Conservation (phyloP, 768 basidiomycete species). For the Cystofilobasidium macerans region DNA sequence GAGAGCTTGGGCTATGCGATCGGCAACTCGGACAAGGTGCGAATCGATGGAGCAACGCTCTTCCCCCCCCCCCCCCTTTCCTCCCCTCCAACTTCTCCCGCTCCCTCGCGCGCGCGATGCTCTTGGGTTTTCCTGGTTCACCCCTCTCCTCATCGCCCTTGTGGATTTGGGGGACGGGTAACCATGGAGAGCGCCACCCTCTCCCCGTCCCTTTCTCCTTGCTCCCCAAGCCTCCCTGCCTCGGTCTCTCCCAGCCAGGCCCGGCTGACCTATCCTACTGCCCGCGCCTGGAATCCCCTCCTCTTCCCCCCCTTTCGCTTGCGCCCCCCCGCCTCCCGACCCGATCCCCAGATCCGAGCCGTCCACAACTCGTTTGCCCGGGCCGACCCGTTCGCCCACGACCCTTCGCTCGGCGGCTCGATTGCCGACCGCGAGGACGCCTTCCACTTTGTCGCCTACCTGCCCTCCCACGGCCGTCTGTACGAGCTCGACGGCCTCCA, state of each 20-base stretch:
- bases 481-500: conserved; percentile 94
- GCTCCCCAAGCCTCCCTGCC: conserved; percentile 38
- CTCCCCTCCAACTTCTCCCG: not conserved
- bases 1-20: conserved; percentile 41
- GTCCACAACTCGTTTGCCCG: conserved; percentile 91
- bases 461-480: conserved; percentile 67
- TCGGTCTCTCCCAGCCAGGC: conserved; percentile 63
- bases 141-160: too few relatives aligned
- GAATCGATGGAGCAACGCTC: conserved; percentile 12
- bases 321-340: too few relatives aligned
- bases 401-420: conserved; percentile 59
- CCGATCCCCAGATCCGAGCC: conserved; percentile 46
- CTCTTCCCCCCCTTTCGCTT: too few relatives aligned
- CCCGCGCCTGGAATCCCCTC: too few relatives aligned
- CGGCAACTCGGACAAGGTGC: conserved; percentile 38
- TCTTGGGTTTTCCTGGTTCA: too few relatives aligned
- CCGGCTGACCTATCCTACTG: too few relatives aligned
- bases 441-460: conserved; percentile 92
- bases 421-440: conserved; percentile 62
- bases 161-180: too few relatives aligned
- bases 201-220: not conserved
- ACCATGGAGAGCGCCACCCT: too few relatives aligned
- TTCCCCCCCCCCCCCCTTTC: conserved; percentile 37
- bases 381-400: conserved; percentile 73
- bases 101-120: too few relatives aligned